A percentile compares a stretch with the other conserved stretches of the same genome.
These are phyloP conservation scores for Aspergillus coremiiformis DNA, from an alignment of 495 filamentous ascomycete species.

Conservation along the genomic window DNA sequence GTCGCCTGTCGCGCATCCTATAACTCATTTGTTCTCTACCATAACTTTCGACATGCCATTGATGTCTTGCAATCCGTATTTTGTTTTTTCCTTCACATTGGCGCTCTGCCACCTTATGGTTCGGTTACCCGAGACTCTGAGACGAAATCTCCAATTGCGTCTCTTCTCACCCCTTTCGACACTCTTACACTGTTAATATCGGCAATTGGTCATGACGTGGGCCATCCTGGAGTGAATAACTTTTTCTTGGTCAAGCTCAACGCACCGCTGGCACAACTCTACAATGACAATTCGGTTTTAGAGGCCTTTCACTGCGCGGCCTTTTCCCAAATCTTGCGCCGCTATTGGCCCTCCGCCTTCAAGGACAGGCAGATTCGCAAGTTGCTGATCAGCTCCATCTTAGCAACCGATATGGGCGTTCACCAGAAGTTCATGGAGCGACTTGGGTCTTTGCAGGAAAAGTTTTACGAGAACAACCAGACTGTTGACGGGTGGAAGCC, in stretches of 20 bases:
- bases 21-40: slow-evolving; percentile 93
- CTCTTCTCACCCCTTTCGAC: slow-evolving; percentile 73
- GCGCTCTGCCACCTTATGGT: slow-evolving; percentile 62
- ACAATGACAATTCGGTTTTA: slow-evolving; percentile 94
- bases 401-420: slow-evolving; percentile 94
- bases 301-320: slow-evolving; percentile 98
- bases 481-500: slow-evolving; percentile 61
- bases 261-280: slow-evolving; percentile 90
- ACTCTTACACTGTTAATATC: slow-evolving; percentile 84
- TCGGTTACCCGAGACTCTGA: slow-evolving; percentile 17
- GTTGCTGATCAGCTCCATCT: slow-evolving; percentile 88
- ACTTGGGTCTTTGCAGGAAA: slow-evolving; percentile 67
- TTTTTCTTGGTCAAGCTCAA: slow-evolving; percentile 89
- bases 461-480: slow-evolving; percentile 54
- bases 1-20: slow-evolving; percentile 81
- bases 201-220: slow-evolving; percentile 95
- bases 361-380: slow-evolving; percentile 67
- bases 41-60: slow-evolving; percentile 95
- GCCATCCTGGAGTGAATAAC: slow-evolving; percentile 97
- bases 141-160: slow-evolving; percentile 56
- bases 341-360: slow-evolving; percentile 83
- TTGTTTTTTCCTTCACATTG: slow-evolving; percentile 79
- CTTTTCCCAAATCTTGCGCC: slow-evolving; percentile 89
- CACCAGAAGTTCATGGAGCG: slow-evolving; percentile 95
- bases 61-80: slow-evolving; percentile 95